Evolutionary conservation across 345 rosid genomes (phyloP), one percentile per base, ranked within the genome.

Genomic region (Lagerstroemia speciosa): DNA sequence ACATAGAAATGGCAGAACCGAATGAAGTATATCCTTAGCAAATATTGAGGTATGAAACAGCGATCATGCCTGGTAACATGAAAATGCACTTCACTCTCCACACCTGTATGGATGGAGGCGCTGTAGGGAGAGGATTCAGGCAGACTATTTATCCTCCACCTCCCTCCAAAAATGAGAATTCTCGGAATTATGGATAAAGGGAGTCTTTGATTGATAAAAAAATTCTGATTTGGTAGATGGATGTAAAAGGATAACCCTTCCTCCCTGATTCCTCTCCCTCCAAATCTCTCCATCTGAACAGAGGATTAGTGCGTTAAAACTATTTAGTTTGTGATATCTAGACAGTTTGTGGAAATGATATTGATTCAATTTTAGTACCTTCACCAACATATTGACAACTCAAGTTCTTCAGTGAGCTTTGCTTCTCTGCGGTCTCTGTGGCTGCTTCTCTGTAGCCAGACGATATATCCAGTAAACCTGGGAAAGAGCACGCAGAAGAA

Each of bases 401-500:
- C 2, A 58, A 3, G 12, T 30, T 14, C 34, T 27, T 58, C 63
- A 58, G 34, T 58, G 34, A 58, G 63, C 63, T 58, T 58, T 58
- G 27, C 63, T 58, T 30, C 63, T 58, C 33, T 27, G 34, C 11
- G 63, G 63, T 58, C 34, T 58, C 34, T 27, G 63, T 12, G 33
- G 33, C 63, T 58, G 63, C 63, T 58, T 58, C 63, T 58, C 63
- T 14, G 63, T 58, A 30, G 63, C 63, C 63, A 58, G 20, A 3
- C 63, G 63, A 27, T 58, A 58, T 29, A 58, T 58, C 63, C 63
- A 58, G 33, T 58, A 58, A 30, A 58, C 63, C 63, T 58, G 63
- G 29, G 63, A 41, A 41, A 41, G 46, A 41, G 46, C 14, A 9
- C 5, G 38, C 61, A 24, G 31, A 55, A 14, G 31, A 7, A 58